Evolutionary conservation across 2,329 filamentous ascomycete genomes (phyloP).

Genomic region (Aspergillus pseudonomiae): DNA sequence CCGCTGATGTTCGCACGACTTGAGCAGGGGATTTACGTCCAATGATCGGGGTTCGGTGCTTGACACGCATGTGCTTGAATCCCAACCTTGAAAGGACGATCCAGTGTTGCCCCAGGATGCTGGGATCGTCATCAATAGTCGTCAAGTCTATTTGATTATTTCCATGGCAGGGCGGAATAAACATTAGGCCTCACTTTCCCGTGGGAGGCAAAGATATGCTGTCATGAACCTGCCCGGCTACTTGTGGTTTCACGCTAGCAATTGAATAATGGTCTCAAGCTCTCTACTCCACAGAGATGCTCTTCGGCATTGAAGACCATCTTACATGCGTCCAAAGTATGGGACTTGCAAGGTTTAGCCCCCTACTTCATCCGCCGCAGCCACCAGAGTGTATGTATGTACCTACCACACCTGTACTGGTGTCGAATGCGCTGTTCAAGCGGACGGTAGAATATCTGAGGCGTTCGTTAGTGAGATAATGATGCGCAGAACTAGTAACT

Average conservation of each 20-base stretch:
- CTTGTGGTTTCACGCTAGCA: constrained; percentile 1
- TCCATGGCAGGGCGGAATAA: constrained; percentile 7
- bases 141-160: constrained; percentile 9
- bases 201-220: neutral
- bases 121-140: constrained; percentile 16
- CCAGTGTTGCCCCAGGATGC: constrained; percentile 5
- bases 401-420: neutral
- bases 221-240: neutral
- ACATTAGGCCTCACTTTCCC: neutral
- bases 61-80: constrained; percentile 2
- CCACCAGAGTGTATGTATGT: neutral
- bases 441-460: too few relatives aligned
- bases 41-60: neutral
- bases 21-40: neutral
- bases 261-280: neutral
- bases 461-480: too few relatives aligned
- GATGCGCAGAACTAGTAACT: too few relatives aligned
- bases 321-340: neutral
- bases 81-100: neutral
- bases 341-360: neutral
- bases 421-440: neutral
- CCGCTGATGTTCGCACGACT: neutral
- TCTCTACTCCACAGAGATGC: neutral
- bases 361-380: neutral
- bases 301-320: constrained; percentile 1